phyloP scores from a whole-genome alignment of 371 early-diverging fungal species.

The Rhizopus stolonifer region DNA sequence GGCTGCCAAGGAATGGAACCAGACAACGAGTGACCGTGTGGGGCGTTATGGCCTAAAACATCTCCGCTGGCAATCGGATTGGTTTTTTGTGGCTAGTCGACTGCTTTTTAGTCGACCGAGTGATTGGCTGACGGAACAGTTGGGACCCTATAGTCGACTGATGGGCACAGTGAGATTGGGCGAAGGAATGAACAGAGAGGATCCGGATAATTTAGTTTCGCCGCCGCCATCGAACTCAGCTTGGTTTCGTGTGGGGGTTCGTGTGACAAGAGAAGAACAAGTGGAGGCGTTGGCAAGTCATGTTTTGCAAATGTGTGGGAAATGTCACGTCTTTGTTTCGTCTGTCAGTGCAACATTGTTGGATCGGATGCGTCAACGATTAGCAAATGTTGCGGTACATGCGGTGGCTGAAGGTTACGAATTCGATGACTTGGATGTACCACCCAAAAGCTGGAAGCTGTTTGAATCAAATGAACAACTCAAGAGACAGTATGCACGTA shows the following conservation, averaged over 20 bases:
- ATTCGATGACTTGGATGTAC: slow-evolving; percentile 17
- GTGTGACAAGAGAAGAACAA: slow-evolving; percentile 16
- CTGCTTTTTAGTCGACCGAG: slow-evolving; percentile 36
- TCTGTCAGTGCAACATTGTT: not conserved
- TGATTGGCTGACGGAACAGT: slow-evolving; percentile 21
- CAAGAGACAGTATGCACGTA: slow-evolving; percentile 30
- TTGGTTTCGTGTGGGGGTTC: slow-evolving; percentile 42
- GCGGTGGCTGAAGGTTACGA: slow-evolving; percentile 27
- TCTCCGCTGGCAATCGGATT: slow-evolving; percentile 25
- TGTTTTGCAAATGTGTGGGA: not conserved
- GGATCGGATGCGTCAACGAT: not conserved
- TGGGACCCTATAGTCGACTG: slow-evolving; percentile 31
- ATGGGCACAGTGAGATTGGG: slow-evolving; percentile 29
- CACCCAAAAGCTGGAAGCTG: not conserved
- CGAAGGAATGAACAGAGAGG: slow-evolving; percentile 11
- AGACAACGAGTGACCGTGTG: slow-evolving; percentile 9
- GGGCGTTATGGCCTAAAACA: slow-evolving; percentile 36
- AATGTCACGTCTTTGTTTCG: slow-evolving; percentile 37
- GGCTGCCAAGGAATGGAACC: not conserved
- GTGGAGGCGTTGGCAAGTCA: not conserved
- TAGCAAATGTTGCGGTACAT: slow-evolving; percentile 18
- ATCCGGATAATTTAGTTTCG: slow-evolving; percentile 11
- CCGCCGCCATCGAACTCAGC: slow-evolving; percentile 13
- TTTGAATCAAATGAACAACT: slow-evolving; percentile 20
- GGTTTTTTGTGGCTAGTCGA: slow-evolving; percentile 38